phyloP scores from a whole-genome alignment of 2,329 filamentous ascomycete species.

The Hypoxylon sp. region DNA sequence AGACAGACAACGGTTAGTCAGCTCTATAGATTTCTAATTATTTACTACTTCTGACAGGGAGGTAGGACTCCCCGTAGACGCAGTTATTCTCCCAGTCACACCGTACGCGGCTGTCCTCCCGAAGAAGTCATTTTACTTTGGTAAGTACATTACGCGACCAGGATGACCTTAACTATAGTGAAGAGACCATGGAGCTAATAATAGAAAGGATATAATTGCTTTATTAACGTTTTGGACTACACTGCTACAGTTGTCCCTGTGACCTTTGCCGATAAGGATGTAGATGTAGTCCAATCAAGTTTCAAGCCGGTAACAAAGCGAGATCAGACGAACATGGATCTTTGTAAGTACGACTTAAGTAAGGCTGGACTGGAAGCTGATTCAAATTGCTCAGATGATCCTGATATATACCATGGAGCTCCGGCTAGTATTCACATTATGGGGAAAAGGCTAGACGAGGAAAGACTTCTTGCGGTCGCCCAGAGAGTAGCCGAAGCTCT shows the following conservation, averaged over 20 bases:
- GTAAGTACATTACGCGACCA: not conserved
- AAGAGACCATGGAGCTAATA: not conserved
- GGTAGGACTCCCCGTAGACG: slow-evolving; percentile 6
- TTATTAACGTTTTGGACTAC: slow-evolving; percentile 18
- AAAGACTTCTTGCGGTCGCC: slow-evolving; percentile 1
- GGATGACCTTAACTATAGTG: not conserved
- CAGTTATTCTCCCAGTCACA: slow-evolving; percentile 2
- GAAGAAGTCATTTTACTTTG: not conserved
- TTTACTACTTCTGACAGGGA: not conserved
- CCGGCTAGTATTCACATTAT: slow-evolving; percentile 10
- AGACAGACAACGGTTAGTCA: slow-evolving; percentile 3
- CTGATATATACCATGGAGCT: slow-evolving; percentile 7
- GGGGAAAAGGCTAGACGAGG: slow-evolving; percentile 9
- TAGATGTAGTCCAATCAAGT: slow-evolving; percentile 6
- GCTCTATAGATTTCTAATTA: not conserved
- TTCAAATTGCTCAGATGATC: slow-evolving; percentile 1
- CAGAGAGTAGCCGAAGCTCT: not conserved
- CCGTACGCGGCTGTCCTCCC: slow-evolving; percentile 7
- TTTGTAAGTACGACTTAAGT: slow-evolving; percentile 5
- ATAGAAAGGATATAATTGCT: slow-evolving; percentile 3
- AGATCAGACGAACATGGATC: slow-evolving; percentile 6
- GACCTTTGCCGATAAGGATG: slow-evolving; percentile 14
- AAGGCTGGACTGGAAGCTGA: not conserved
- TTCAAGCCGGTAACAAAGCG: slow-evolving; percentile 3
- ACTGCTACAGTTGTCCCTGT: slow-evolving; percentile 13